These are phyloP conservation scores for Flueggea neowawraea DNA, from an alignment of 441 rosid species.

Conservation along the genomic window DNA sequence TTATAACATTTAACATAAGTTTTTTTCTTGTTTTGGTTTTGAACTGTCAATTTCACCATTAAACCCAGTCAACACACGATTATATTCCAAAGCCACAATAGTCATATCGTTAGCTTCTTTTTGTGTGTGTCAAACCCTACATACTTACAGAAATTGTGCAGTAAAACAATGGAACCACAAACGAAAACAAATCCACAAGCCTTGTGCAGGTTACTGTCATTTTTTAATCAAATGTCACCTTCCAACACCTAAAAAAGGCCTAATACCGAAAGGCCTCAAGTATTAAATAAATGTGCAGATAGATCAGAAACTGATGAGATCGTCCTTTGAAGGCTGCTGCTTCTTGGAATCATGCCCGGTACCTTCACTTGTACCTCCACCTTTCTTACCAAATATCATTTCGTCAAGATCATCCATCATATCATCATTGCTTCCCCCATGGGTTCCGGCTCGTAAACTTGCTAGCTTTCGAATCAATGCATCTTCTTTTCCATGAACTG, in stretches of 20 bases:
- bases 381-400: constrained; percentile 88
- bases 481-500: constrained; percentile 50
- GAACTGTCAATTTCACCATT: too few relatives aligned
- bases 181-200: not conserved
- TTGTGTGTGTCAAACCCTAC: constrained; percentile 3
- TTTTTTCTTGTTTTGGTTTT: too few relatives aligned
- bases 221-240: too few relatives aligned
- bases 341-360: constrained; percentile 42
- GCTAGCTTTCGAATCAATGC: constrained; percentile 63
- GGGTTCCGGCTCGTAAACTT: constrained; percentile 44
- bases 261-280: constrained; percentile 8
- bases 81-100: too few relatives aligned
- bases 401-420: constrained; percentile 95
- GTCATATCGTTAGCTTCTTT: not conserved
- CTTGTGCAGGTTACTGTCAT: too few relatives aligned
- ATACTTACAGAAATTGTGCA: constrained; percentile 21
- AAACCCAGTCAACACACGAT: too few relatives aligned
- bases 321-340: constrained; percentile 59
- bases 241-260: too few relatives aligned
- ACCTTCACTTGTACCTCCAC: constrained; percentile 46
- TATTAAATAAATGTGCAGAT: constrained; percentile 1
- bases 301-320: constrained; percentile 52
- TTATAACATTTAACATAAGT: too few relatives aligned
- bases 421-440: constrained; percentile 63
- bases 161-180: not conserved